Conservation (phyloP, 2,329 filamentous ascomycete genomes). For the Septoria petroselini region DNA sequence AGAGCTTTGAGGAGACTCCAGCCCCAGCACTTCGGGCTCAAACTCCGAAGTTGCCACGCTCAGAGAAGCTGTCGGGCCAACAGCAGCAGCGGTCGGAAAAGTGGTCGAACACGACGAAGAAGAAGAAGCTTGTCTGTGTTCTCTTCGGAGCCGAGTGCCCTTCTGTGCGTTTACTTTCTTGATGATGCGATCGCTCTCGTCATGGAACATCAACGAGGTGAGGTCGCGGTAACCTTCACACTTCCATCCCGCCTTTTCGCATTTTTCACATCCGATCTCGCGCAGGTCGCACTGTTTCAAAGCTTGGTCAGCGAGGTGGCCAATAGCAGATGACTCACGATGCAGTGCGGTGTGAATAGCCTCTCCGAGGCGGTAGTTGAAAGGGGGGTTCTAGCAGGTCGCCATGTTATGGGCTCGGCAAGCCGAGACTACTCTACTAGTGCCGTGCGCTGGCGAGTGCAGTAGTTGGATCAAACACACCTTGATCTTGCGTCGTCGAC, state of each 20-base stretch:
- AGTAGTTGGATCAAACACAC: conserved; percentile 10
- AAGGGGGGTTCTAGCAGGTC: no score
- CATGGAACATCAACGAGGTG: conserved; percentile 19
- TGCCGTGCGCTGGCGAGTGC: no score
- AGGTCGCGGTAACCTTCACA: conserved; percentile 21
- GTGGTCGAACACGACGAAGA: background rate
- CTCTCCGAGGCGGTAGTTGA: no score
- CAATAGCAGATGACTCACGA: background rate
- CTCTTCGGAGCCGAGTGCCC: conserved; percentile 15
- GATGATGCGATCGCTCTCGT: conserved; percentile 18
- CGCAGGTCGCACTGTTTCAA: conserved; percentile 18
- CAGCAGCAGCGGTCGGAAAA: background rate
- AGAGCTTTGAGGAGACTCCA: background rate
- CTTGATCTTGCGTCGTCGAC: conserved; percentile 27
- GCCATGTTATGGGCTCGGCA: no score
- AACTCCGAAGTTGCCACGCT: background rate
- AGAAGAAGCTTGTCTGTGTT: conserved; percentile 1
- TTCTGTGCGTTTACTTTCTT: conserved; percentile 18
- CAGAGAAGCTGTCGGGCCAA: background rate
- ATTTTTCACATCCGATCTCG: conserved; percentile 19
- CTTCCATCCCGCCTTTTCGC: conserved; percentile 21
- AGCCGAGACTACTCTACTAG: no score
- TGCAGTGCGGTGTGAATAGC: background rate
- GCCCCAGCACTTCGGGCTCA: background rate
- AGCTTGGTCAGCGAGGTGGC: conserved; percentile 17